Evolutionary conservation across 345 rosid genomes (phyloP).

Genomic region (Brassica carinata): DNA sequence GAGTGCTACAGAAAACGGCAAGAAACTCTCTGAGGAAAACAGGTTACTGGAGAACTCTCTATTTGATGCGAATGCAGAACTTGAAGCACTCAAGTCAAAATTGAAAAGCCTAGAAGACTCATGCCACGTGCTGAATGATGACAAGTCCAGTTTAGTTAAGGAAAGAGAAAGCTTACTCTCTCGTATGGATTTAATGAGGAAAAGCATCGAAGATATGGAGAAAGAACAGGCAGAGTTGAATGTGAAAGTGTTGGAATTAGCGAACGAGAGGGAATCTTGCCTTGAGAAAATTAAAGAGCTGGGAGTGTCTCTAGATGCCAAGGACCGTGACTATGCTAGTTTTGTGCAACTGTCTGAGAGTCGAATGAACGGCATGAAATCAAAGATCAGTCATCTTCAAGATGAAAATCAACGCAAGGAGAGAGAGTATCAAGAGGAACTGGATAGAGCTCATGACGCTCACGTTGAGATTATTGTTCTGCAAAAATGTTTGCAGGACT

Average conservation of each 20-base stretch:
- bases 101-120: constrained; percentile 66
- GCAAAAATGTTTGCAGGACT: constrained; percentile 62
- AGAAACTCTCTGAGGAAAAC: constrained; percentile 66
- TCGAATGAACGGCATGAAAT: constrained; percentile 56
- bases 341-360: constrained; percentile 49
- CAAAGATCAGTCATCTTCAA: constrained; percentile 55
- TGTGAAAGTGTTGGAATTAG: constrained; percentile 50
- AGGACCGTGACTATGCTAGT: constrained; percentile 57
- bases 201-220: constrained; percentile 58
- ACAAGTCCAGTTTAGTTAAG: constrained; percentile 55
- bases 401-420: constrained; percentile 57
- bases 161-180: constrained; percentile 61
- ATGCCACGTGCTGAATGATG: constrained; percentile 58
- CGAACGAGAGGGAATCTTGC: constrained; percentile 56
- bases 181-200: constrained; percentile 52
- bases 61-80: constrained; percentile 69
- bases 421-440: constrained; percentile 68
- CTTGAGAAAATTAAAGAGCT: constrained; percentile 60
- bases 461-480: constrained; percentile 69
- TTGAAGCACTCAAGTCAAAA: constrained; percentile 59
- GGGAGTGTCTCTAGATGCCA: constrained; percentile 48
- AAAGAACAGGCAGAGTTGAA: constrained; percentile 53
- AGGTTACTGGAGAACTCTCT: constrained; percentile 73
- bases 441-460: constrained; percentile 59
- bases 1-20: constrained; percentile 50